A percentile compares a stretch with the other conserved stretches of the same genome.
Evolutionary conservation across 2,329 filamentous ascomycete genomes (phyloP).

Genomic region (Parascedosporium putredinis): DNA sequence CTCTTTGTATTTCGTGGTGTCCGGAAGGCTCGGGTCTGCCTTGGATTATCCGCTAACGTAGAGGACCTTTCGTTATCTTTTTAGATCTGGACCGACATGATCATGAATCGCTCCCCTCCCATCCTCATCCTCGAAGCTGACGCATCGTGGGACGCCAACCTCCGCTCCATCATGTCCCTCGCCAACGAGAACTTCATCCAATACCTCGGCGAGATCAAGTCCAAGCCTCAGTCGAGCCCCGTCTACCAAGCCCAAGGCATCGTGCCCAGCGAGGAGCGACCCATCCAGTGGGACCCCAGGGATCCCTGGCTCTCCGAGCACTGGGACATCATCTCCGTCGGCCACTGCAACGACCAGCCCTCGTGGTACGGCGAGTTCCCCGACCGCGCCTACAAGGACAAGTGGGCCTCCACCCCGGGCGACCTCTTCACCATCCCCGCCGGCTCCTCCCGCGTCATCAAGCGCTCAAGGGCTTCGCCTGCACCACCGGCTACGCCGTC

Average conservation of each 20-base stretch:
- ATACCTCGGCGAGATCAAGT: slow-evolving; percentile 12
- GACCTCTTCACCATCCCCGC: background rate
- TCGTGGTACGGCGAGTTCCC: background rate
- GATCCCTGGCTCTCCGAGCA: slow-evolving; percentile 16
- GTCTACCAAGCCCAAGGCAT: slow-evolving; percentile 1
- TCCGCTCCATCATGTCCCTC: slow-evolving; percentile 15
- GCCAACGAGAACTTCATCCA: slow-evolving; percentile 15
- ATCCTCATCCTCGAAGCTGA: slow-evolving; percentile 20
- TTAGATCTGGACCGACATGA: slow-evolving; percentile 18
- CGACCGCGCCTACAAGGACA: slow-evolving; percentile 3
- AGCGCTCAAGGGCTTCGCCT: slow-evolving; percentile 14
- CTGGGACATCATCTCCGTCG: slow-evolving; percentile 17
- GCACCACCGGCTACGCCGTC: slow-evolving; percentile 19
- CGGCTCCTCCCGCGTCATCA: slow-evolving; percentile 15
- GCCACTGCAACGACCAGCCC: slow-evolving; percentile 15
- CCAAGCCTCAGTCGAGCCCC: slow-evolving; percentile 9
- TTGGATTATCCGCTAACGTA: no score
- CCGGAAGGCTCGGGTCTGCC: background rate
- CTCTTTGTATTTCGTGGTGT: background rate
- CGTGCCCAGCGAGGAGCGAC: background rate
- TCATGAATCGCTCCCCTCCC: slow-evolving; percentile 13
- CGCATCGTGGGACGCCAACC: slow-evolving; percentile 18
- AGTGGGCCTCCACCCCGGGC: background rate
- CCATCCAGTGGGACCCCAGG: background rate
- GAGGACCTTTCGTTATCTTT: background rate